Percentiles rank a stretch among this genome's conserved stretches.
Evolutionary conservation across 2,329 filamentous ascomycete genomes (phyloP).

Genomic region (Beauveria caledonica): DNA sequence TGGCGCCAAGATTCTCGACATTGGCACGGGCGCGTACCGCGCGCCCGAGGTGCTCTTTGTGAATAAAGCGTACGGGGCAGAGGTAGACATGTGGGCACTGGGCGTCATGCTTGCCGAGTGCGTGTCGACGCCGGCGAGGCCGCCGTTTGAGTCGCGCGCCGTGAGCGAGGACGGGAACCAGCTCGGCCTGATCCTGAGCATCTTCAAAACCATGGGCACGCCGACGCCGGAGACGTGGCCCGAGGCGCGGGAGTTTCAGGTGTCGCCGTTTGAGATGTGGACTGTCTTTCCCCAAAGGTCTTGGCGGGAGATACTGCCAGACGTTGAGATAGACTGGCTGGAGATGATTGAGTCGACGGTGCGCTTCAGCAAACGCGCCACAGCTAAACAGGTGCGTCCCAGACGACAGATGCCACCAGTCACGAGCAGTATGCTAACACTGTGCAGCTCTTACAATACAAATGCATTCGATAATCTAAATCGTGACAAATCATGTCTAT

Average conservation of each 20-base stretch:
- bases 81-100: slow-evolving; percentile 82
- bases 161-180: slow-evolving; percentile 78
- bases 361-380: slow-evolving; percentile 60
- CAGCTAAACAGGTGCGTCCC: slow-evolving; percentile 41
- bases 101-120: slow-evolving; percentile 79
- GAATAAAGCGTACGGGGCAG: slow-evolving; percentile 59
- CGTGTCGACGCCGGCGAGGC: slow-evolving; percentile 42
- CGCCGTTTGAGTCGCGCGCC: slow-evolving; percentile 73
- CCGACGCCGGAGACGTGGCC: slow-evolving; percentile 78
- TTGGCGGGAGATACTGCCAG: slow-evolving; percentile 65
- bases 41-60: slow-evolving; percentile 88
- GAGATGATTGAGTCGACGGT: slow-evolving; percentile 62
- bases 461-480: slow-evolving; percentile 4
- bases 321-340: slow-evolving; percentile 47
- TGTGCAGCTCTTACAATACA: not conserved
- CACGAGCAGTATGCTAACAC: not conserved
- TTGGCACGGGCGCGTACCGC: slow-evolving; percentile 87
- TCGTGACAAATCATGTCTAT: slow-evolving; percentile 13
- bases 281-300: slow-evolving; percentile 56
- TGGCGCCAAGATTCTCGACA: slow-evolving; percentile 73
- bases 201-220: slow-evolving; percentile 86
- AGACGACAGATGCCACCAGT: not conserved
- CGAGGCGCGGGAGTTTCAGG: slow-evolving; percentile 57
- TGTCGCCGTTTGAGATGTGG: slow-evolving; percentile 88
- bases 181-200: slow-evolving; percentile 79